Evolutionary conservation across 2,329 filamentous ascomycete species (phyloP).

Genomic region (Exophiala alcalophila): DNA sequence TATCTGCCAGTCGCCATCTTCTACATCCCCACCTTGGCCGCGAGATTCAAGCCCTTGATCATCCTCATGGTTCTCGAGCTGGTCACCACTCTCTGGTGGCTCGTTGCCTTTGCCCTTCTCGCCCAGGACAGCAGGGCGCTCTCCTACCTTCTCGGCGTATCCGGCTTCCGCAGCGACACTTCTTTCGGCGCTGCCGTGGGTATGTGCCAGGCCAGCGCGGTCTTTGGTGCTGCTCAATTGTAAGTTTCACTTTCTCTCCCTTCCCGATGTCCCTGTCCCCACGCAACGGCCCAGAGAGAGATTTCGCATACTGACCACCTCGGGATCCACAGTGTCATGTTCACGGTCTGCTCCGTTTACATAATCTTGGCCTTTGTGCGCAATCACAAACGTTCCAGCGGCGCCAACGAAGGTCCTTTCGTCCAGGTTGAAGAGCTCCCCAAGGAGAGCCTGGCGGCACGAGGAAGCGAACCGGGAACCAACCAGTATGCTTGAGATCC

Average conservation of each 20-base stretch:
- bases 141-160: too few relatives aligned
- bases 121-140: slow-evolving; percentile 2
- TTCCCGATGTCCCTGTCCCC: slow-evolving; percentile 3
- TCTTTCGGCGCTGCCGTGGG: background rate
- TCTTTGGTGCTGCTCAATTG: slow-evolving; percentile 8
- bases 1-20: slow-evolving; percentile 7
- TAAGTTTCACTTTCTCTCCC: slow-evolving; percentile 4
- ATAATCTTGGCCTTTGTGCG: too few relatives aligned
- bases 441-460: too few relatives aligned
- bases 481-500: too few relatives aligned
- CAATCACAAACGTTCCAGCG: too few relatives aligned
- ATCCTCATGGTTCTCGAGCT: slow-evolving; percentile 7
- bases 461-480: too few relatives aligned
- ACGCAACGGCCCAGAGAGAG: too few relatives aligned
- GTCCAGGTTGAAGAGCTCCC: too few relatives aligned
- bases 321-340: too few relatives aligned
- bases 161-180: background rate
- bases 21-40: slow-evolving; percentile 2
- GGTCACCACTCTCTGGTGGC: slow-evolving; percentile 14
- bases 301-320: too few relatives aligned
- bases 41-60: slow-evolving; percentile 2
- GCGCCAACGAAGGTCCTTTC: too few relatives aligned
- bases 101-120: slow-evolving; percentile 9
- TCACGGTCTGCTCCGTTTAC: too few relatives aligned
- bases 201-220: slow-evolving; percentile 6